Evolutionary conservation across 129 eudicot genomes (phyloP).

Genomic region (Heracleum sosnowskyi): DNA sequence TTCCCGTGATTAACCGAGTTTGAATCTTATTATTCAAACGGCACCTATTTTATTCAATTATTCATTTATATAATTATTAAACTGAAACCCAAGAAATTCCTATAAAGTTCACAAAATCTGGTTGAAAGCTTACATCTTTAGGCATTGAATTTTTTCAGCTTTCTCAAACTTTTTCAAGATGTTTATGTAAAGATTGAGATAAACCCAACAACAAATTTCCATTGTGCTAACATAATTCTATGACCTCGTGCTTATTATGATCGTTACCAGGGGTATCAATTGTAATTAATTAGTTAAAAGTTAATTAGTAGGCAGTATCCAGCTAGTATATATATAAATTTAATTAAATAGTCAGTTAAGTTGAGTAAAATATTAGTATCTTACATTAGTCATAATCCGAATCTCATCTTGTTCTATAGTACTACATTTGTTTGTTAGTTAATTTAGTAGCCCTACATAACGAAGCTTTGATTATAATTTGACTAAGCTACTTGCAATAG

Average conservation of each 20-base stretch:
- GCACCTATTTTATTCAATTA: too few species aligned
- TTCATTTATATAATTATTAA: too few species aligned
- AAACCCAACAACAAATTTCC: background rate
- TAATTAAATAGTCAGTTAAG: background rate
- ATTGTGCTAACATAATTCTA: background rate
- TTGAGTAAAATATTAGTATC: conserved; percentile 11
- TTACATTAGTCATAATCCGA: background rate
- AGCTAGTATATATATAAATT: background rate
- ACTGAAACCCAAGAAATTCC: background rate
- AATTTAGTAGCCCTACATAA: conserved; percentile 23
- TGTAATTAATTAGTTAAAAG: background rate
- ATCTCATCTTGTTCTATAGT: conserved; percentile 1
- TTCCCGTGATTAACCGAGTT: too few species aligned
- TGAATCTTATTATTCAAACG: too few species aligned
- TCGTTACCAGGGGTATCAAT: background rate
- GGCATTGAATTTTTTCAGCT: background rate
- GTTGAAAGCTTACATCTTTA: background rate
- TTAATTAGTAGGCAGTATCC: background rate
- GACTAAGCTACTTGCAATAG: background rate
- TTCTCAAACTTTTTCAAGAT: background rate
- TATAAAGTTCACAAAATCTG: background rate
- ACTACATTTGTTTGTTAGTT: conserved; percentile 2
- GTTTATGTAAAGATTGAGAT: background rate
- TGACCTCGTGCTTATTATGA: background rate
- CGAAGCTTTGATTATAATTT: conserved; percentile 13